A percentile compares a stretch with the other conserved stretches of the same genome.
Evolutionary conservation across 371 early-diverging fungal species (phyloP).

Genomic region (Actinomortierella ambigua): DNA sequence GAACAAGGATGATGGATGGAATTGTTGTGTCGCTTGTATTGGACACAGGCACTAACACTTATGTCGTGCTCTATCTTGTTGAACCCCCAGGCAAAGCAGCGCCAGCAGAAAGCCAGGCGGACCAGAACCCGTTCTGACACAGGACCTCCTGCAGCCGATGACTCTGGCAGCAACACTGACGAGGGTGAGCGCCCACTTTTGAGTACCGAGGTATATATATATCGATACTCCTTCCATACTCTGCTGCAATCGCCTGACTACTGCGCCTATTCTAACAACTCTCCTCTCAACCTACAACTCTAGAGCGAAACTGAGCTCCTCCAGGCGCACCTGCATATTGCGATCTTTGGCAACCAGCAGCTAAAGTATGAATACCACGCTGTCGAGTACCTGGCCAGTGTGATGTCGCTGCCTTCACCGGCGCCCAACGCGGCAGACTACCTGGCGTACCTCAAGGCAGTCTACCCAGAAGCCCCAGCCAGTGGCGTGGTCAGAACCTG

Average conservation of each 20-base stretch:
- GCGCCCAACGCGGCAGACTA: constrained; percentile 14
- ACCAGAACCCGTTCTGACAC: background rate
- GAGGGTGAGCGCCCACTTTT: too few relatives aligned
- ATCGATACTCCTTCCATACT: too few relatives aligned
- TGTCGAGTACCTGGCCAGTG: constrained; percentile 6
- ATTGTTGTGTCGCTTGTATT: too few relatives aligned
- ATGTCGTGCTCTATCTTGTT: too few relatives aligned
- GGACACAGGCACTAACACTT: too few relatives aligned
- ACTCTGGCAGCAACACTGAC: too few relatives aligned
- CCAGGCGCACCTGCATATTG: background rate
- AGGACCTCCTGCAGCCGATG: background rate
- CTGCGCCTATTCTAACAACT: too few relatives aligned
- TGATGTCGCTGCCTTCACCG: constrained; percentile 6
- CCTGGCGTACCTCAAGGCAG: constrained; percentile 2
- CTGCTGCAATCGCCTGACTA: too few relatives aligned
- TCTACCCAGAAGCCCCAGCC: constrained; percentile 4
- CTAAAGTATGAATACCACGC: constrained; percentile 6
- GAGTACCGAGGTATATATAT: too few relatives aligned
- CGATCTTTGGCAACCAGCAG: constrained; percentile 7
- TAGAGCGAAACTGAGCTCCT: constrained; percentile 1
- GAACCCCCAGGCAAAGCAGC: too few relatives aligned
- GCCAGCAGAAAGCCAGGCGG: constrained; percentile 1
- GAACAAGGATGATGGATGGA: too few relatives aligned
- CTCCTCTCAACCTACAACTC: constrained; percentile 3
- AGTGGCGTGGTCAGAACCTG: constrained; percentile 6